Conservation (phyloP, 192 early-diverging fungal genomes). For the Podila epicladia region DNA sequence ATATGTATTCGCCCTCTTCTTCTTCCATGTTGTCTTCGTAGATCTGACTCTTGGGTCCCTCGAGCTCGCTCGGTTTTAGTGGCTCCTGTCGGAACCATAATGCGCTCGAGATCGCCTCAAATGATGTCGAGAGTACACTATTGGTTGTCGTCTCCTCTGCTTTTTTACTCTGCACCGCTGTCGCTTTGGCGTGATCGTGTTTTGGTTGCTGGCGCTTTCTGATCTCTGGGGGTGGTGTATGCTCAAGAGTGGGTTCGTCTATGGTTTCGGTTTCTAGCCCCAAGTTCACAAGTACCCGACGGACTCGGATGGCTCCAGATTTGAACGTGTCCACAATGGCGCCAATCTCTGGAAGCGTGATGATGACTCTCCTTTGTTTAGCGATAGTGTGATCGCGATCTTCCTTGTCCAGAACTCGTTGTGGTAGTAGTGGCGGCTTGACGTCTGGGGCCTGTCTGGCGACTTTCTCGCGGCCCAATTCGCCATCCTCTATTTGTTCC, state of each 20-base stretch:
- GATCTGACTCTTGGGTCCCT: not conserved
- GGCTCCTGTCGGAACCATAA: not conserved
- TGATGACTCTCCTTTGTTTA: not conserved
- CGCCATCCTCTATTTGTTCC: not conserved
- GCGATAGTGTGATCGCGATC: not conserved
- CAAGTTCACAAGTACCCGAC: slow-evolving; percentile 14
- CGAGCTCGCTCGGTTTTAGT: not conserved
- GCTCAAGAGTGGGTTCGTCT: not conserved
- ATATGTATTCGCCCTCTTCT: not conserved
- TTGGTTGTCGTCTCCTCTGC: not conserved
- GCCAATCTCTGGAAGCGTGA: slow-evolving; percentile 14
- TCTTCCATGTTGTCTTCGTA: not conserved
- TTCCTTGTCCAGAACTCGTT: not conserved
- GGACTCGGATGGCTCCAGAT: not conserved
- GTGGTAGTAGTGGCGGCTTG: too few species aligned
- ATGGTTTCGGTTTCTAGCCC: slow-evolving; percentile 5
- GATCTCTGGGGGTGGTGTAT: not conserved
- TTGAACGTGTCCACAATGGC: slow-evolving; percentile 21
- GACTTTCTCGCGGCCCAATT: not conserved
- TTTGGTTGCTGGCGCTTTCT: not conserved
- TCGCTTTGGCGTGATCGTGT: too few species aligned
- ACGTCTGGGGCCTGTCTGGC: not conserved
- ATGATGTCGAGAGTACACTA: not conserved
- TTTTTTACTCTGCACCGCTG: too few species aligned
- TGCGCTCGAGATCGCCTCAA: not conserved